These are phyloP conservation scores for Gliomastix tumulicola DNA, from an alignment of 2,329 filamentous ascomycete species.

Conservation along the genomic window DNA sequence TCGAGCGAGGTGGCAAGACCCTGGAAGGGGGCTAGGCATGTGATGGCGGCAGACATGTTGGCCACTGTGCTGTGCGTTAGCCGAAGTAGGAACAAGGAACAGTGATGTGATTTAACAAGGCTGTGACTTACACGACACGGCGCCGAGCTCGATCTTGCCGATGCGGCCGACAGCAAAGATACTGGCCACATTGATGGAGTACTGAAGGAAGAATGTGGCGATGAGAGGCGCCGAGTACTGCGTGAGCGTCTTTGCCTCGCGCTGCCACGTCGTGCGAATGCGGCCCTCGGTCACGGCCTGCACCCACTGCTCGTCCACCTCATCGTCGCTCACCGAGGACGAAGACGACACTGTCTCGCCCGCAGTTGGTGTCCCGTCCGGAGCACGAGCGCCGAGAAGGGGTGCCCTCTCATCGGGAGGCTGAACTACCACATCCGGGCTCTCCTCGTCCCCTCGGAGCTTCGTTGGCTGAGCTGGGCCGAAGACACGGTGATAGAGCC, in stretches of 20 bases:
- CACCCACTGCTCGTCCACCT: conserved; percentile 72
- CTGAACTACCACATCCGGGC: conserved; percentile 18
- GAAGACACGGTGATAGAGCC: conserved; percentile 41
- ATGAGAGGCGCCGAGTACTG: conserved; percentile 66
- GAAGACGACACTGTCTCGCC: conserved; percentile 18
- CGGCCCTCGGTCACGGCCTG: conserved; percentile 74
- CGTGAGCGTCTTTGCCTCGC: conserved; percentile 75
- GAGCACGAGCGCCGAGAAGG: conserved; percentile 1
- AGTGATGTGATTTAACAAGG: no score
- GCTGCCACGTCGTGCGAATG: conserved; percentile 86
- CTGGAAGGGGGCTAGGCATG: conserved; percentile 69
- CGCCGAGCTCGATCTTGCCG: conserved; percentile 52
- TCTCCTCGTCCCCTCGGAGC: conserved; percentile 35
- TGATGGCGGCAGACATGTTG: conserved; percentile 76
- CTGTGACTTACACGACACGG: conserved; percentile 28
- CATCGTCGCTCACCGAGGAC: conserved; percentile 39
- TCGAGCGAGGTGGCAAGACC: conserved; percentile 87
- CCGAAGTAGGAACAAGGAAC: background rate
- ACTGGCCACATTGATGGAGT: conserved; percentile 75
- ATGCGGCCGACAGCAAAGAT: conserved; percentile 73
- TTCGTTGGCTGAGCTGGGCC: no score
- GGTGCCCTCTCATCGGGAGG: conserved; percentile 32
- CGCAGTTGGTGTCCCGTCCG: background rate
- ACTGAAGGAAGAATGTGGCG: conserved; percentile 68
- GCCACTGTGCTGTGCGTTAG: conserved; percentile 18